Percentiles rank a stretch among this genome's conserved stretches.
These are phyloP conservation scores for Clavariopsis aquatica DNA, from an alignment of 495 filamentous ascomycete genomes.

Conservation along the genomic window DNA sequence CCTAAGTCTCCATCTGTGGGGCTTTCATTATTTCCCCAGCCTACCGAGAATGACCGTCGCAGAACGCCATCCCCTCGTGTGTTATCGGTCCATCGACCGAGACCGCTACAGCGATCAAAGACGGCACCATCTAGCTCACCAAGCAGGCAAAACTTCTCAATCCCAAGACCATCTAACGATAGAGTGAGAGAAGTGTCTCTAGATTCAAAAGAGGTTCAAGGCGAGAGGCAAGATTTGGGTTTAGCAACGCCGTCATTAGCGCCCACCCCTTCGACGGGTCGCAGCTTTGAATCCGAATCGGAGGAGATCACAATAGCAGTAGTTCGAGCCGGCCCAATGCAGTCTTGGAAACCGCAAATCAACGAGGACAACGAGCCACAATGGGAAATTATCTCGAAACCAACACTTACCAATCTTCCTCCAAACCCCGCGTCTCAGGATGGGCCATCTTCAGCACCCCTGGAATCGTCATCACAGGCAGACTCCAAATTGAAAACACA, in stretches of 20 bases:
- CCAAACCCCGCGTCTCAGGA: conserved; percentile 6
- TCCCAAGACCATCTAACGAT: conserved; percentile 15
- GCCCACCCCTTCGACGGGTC: conserved; percentile 46
- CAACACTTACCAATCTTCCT: neutral
- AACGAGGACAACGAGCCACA: conserved; percentile 49
- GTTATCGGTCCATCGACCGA: conserved; percentile 45
- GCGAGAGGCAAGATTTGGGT: neutral
- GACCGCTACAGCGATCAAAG: conserved; percentile 58
- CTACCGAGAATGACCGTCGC: neutral
- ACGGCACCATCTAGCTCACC: conserved; percentile 60
- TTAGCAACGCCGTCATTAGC: conserved; percentile 12
- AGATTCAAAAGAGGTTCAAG: conserved; percentile 36
- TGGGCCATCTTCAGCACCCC: conserved; percentile 23
- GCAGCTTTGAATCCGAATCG: conserved; percentile 51
- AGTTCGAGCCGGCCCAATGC: conserved; percentile 35
- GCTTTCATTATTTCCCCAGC: conserved; percentile 61
- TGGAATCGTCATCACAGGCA: neutral
- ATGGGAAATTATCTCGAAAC: conserved; percentile 54
- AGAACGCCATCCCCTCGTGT: conserved; percentile 48
- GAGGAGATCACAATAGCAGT: conserved; percentile 42
- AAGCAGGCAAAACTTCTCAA: conserved; percentile 33
- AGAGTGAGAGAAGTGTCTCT: conserved; percentile 28
- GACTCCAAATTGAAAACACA: conserved; percentile 8
- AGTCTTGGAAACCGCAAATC: conserved; percentile 39
- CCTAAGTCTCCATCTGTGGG: conserved; percentile 58